phyloP scores from a whole-genome alignment of 345 rosid genomes.

The Bruguiera sexangula region DNA sequence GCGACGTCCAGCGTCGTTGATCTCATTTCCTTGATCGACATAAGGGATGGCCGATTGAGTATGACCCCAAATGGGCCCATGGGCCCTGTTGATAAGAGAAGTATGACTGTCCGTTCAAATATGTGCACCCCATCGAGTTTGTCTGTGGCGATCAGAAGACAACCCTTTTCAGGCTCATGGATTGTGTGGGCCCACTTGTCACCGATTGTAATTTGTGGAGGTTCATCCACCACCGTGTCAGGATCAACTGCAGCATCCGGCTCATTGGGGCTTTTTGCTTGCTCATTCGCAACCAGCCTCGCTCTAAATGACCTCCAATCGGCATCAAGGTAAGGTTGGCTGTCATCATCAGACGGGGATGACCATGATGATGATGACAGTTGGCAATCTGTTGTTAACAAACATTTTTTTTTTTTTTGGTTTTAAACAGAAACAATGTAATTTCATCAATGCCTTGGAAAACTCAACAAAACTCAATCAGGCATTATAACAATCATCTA shows the following conservation, averaged over 20 bases:
- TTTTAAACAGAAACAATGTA: background rate
- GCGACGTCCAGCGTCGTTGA: conserved; percentile 5
- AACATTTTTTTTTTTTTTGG: background rate
- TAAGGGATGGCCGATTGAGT: conserved; percentile 30
- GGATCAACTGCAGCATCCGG: conserved; percentile 35
- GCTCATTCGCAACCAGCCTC: conserved; percentile 58
- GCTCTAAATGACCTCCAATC: conserved; percentile 89
- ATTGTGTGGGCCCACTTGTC: conserved; percentile 32
- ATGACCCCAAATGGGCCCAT: conserved; percentile 28
- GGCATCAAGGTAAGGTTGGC: conserved; percentile 30
- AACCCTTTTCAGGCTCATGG: conserved; percentile 32
- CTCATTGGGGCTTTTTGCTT: conserved; percentile 30
- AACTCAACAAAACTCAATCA: too few relatives aligned
- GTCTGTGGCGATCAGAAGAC: conserved; percentile 32
- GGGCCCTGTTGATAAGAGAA: conserved; percentile 25
- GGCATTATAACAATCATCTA: too few relatives aligned
- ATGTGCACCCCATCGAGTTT: conserved; percentile 35
- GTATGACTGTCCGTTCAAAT: conserved; percentile 32
- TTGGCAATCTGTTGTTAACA: conserved; percentile 49
- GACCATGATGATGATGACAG: conserved; percentile 28
- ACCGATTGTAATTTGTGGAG: conserved; percentile 25
- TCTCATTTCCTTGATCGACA: conserved; percentile 36
- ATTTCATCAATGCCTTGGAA: background rate
- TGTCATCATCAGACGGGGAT: conserved; percentile 36
- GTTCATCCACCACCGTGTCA: conserved; percentile 27